Base-by-base conservation (phyloP, 1,284 basidiomycete genomes). In the Cryptococcus depauperatus region DNA sequence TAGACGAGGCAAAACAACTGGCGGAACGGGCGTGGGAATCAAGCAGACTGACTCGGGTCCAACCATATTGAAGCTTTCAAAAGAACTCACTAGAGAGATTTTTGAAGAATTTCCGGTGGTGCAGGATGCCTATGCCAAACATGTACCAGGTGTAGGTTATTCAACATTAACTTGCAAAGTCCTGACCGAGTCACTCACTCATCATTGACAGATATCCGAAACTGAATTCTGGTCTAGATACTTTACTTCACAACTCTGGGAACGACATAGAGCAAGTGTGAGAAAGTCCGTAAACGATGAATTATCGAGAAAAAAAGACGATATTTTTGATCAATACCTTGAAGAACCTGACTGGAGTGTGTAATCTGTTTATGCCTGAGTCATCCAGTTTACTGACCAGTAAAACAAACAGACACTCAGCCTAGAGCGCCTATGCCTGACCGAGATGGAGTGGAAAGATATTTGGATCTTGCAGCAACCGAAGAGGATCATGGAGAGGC, bases 21-120 rank as follows among this genome's bases (percentile, higher is more conserved):
- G 66, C 19, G 67, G 64, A 0, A 68, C 66, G 6, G 64, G 66
- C 9, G 59, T 62, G 1, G 69, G 66, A 1, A 47, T 65, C 64
- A 80, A 90, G 63, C 91, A 62, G 41, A 51, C 48, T 4, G 62
- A 64, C 8, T 51, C 30, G 22, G 65, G 64, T 2, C 62, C 64
- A 9, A 48, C 56, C 13, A 55, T 61, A 16, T 35, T 97, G 52
- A 81, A 84, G 56, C 83, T 99, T 49, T 93, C 91, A 2, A 87
- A 88, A 6, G 89, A 93, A 66, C 76, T 96, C 30, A 85, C 93
- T 32, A 81, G 86, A 56, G 92, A 97, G 62, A 90, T 98, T 38
- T 98, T 98, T 60, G 91, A 96, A 57, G 92, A 96, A 73, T 97
- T 92, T 62, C 93, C 95, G 2, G 84, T 96, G 27, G 88, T 98